phyloP scores from a whole-genome alignment of 805 yeast species.

The Yarrowia osloensis region DNA sequence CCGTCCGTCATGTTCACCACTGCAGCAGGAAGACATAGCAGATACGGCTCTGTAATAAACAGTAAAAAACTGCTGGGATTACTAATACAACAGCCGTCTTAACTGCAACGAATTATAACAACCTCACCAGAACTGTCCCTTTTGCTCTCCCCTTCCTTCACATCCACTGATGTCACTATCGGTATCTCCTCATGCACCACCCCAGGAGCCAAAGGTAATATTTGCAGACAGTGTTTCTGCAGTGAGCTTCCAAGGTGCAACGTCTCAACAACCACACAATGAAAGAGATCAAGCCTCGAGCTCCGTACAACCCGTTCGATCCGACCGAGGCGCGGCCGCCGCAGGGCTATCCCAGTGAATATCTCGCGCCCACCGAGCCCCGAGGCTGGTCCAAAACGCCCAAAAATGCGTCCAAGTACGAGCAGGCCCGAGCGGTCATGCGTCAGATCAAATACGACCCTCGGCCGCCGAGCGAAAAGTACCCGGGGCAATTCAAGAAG shows the following conservation, averaged over 20 bases:
- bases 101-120: too few species aligned
- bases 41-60: too few species aligned
- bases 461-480: constrained; percentile 68
- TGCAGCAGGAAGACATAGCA: too few species aligned
- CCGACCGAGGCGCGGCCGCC: constrained; percentile 75
- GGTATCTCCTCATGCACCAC: neutral
- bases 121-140: too few species aligned
- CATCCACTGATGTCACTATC: too few species aligned
- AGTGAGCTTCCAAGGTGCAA: neutral
- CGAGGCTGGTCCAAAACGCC: constrained; percentile 62
- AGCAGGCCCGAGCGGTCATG: constrained; percentile 72
- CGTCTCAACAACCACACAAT: constrained; percentile 2
- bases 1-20: too few species aligned
- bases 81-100: too few species aligned
- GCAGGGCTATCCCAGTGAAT: constrained; percentile 85
- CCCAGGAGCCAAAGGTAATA: neutral
- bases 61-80: too few species aligned
- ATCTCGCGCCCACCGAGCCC: constrained; percentile 61
- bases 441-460: constrained; percentile 73
- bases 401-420: constrained; percentile 64
- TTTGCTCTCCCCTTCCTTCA: too few species aligned
- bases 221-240: neutral
- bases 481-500: constrained; percentile 78
- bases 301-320: constrained; percentile 85
- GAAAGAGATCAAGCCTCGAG: constrained; percentile 43